Evolutionary conservation across 192 early-diverging fungal genomes (phyloP).

Genomic region (Diversispora epigaea): DNA sequence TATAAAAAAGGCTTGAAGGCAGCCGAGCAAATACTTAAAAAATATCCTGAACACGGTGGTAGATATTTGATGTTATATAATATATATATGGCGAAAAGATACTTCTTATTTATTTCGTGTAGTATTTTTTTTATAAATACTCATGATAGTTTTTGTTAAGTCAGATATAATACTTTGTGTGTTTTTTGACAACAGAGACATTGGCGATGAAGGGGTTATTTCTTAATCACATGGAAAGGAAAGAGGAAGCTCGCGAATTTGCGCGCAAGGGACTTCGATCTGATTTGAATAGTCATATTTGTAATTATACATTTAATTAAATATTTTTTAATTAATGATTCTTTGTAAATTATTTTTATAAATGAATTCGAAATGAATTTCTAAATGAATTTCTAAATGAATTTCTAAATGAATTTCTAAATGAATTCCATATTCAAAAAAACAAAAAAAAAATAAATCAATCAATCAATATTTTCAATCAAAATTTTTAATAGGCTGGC

Average conservation of each 20-base stretch:
- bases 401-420: too few relatives aligned
- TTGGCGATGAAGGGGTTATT: constrained; percentile 95
- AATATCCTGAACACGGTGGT: constrained; percentile 90
- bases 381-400: too few relatives aligned
- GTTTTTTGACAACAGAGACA: constrained; percentile 62
- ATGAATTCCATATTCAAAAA: neutral
- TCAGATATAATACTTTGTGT: neutral
- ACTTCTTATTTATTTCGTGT: neutral
- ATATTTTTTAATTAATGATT: neutral
- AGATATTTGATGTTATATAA: constrained; percentile 12
- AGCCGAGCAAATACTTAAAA: constrained; percentile 90
- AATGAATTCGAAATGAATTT: too few relatives aligned
- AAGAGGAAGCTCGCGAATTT: constrained; percentile 84
- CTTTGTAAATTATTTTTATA: too few relatives aligned
- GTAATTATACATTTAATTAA: constrained; percentile 49
- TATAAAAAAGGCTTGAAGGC: constrained; percentile 94
- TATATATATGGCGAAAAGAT: neutral
- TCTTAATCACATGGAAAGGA: constrained; percentile 83
- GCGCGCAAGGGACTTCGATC: constrained; percentile 83
- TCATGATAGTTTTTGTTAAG: neutral
- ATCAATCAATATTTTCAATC: too few relatives aligned
- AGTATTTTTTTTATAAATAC: neutral
- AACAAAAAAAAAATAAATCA: neutral
- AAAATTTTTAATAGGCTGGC: constrained; percentile 74
- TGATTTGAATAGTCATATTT: constrained; percentile 80